Evolutionary conservation across 495 filamentous ascomycete genomes (phyloP).

Genomic region (Annulohypoxylon nitens): DNA sequence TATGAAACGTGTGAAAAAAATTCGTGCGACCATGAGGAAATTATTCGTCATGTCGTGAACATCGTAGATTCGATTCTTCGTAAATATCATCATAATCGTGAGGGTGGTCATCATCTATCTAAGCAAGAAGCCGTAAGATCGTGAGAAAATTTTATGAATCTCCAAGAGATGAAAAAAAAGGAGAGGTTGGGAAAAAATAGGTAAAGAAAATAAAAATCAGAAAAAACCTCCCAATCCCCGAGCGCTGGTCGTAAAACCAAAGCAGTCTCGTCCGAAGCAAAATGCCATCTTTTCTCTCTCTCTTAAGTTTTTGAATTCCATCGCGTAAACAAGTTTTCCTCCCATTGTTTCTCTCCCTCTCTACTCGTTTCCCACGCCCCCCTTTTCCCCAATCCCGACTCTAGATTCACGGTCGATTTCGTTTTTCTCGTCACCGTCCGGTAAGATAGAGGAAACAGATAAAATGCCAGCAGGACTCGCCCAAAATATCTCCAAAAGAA

Average conservation of each 20-base stretch:
- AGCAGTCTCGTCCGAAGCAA: constrained; percentile 25
- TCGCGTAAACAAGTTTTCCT: constrained; percentile 10
- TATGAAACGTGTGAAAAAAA: constrained; percentile 11
- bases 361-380: constrained; percentile 29
- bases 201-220: constrained; percentile 26
- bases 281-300: constrained; percentile 36
- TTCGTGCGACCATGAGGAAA: constrained; percentile 35
- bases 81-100: constrained; percentile 42
- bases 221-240: constrained; percentile 18
- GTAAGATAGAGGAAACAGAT: constrained; percentile 33
- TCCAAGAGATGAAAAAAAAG: constrained; percentile 22
- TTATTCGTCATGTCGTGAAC: constrained; percentile 43
- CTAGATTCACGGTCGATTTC: constrained; percentile 39
- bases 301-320: constrained; percentile 19
- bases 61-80: constrained; percentile 48
- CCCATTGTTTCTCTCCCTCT: constrained; percentile 6
- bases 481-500: constrained; percentile 15
- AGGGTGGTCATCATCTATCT: constrained; percentile 42
- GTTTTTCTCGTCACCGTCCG: constrained; percentile 45
- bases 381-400: constrained; percentile 34
- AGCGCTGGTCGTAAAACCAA: constrained; percentile 23
- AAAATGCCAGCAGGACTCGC: constrained; percentile 25
- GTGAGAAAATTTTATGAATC: constrained; percentile 41
- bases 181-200: constrained; percentile 18
- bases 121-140: constrained; percentile 39